Evolutionary conservation across 768 basidiomycete species (phyloP), one percentile per base, ranked within the genome.

Genomic region (Candolleomyces aberdarensis): DNA sequence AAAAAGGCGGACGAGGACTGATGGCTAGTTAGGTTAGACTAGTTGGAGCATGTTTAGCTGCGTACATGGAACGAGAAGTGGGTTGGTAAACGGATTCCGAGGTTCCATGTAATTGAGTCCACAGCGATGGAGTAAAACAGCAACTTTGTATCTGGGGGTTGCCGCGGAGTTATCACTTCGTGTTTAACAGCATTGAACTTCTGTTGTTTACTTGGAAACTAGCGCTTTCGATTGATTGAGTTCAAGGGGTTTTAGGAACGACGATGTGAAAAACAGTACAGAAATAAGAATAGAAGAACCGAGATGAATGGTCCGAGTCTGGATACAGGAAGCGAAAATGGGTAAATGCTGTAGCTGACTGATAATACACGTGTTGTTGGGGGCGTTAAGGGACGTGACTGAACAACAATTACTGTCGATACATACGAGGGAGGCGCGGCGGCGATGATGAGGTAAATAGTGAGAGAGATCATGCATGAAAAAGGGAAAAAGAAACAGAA

Each of bases 1-100:
- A 81, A 81, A 66, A 79, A 77, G 50, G 75, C 70, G 48, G 63
- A 65, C 13, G 66, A 67, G 54, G 48, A 68, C 14, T 60, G 41
- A 43, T 63, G 61, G 47, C 26, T 61, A 41, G 47, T 49, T 39
- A 39, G 29, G 26, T 26, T 26, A 26, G 26, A 26, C 3, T 26
- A 26, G 26, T 26, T 26, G 26, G 26, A 26, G 26, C 3, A 26
- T 26, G 3, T 26, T 26, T 50, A 13, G n/a, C 31, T 10, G 15
- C 14, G 31, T n/a, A 17, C 11, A 20, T 58, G 57, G 31, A 32
- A 54, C 13, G 13, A 56, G n/a, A 14, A 39, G 55, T 26, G 26
- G 55, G 32, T 17, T 13, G 14, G 15, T n/a, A 20, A 19, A 44
- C 17, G 40, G 40, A 36, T 56, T 43, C 26, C 26, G 41, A 13